Evolutionary conservation across 495 filamentous ascomycete species (phyloP).

Genomic region (Penicillium silybi): DNA sequence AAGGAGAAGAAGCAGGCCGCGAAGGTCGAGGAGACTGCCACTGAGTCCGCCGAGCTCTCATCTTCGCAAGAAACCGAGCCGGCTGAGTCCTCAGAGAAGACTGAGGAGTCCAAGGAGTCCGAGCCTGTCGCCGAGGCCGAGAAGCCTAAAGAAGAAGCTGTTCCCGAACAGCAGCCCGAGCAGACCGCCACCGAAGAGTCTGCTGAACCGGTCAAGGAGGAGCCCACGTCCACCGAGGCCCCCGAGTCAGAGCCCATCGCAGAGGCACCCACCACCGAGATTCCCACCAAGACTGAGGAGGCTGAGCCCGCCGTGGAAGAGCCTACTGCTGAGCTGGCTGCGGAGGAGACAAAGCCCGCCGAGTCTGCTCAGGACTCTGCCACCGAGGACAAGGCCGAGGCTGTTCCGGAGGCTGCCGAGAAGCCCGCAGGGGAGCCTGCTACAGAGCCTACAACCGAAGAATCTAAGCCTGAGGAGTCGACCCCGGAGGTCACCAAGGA

Average conservation of each 20-base stretch:
- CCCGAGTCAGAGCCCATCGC: not conserved
- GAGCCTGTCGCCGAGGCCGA: not conserved
- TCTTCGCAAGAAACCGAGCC: not conserved
- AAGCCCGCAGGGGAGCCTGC: not conserved
- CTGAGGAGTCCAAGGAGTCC: not conserved
- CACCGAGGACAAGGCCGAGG: slow-evolving; percentile 4
- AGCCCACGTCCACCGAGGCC: not conserved
- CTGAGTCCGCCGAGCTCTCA: not conserved
- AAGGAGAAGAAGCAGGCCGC: slow-evolving; percentile 10
- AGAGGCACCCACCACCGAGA: not conserved
- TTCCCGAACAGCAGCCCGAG: not conserved
- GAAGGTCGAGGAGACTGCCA: not conserved
- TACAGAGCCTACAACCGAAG: slow-evolving; percentile 6
- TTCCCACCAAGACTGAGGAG: not conserved
- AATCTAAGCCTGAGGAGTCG: not conserved
- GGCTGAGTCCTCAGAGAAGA: not conserved
- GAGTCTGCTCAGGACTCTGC: slow-evolving; percentile 2
- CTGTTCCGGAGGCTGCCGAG: slow-evolving; percentile 6
- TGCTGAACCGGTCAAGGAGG: not conserved
- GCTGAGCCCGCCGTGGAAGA: not conserved
- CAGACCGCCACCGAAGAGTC: slow-evolving; percentile 1
- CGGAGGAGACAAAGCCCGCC: slow-evolving; percentile 2
- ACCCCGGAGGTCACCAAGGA: slow-evolving; percentile 1
- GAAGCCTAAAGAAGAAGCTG: not conserved
- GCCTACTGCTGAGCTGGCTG: not conserved